These are phyloP conservation scores for Hericium erinaceus DNA, from an alignment of 768 basidiomycete species.

Conservation along the genomic window DNA sequence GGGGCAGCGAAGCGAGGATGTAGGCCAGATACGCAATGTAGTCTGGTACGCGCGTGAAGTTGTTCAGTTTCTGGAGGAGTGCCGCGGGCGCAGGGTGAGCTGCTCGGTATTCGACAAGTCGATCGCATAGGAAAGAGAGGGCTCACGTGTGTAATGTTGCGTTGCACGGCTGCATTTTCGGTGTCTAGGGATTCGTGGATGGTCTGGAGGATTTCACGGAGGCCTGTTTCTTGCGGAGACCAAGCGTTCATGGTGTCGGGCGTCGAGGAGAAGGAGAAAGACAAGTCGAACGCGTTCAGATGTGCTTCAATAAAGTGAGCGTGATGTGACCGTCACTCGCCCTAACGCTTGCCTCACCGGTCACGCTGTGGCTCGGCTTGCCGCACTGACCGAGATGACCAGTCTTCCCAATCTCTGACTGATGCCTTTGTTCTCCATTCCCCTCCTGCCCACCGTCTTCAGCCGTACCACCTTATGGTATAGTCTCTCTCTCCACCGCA, in stretches of 20 bases:
- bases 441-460: too few relatives aligned
- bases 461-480: too few relatives aligned
- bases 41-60: constrained; percentile 81
- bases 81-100: constrained; percentile 14
- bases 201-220: constrained; percentile 87
- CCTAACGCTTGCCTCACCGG: background rate
- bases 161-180: constrained; percentile 59
- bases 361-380: background rate
- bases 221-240: constrained; percentile 75
- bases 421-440: too few relatives aligned
- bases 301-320: background rate
- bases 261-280: constrained; percentile 4
- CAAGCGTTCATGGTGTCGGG: constrained; percentile 45
- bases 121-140: constrained; percentile 6
- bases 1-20: constrained; percentile 72
- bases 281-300: constrained; percentile 9
- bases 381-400: background rate
- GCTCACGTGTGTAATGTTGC: constrained; percentile 72
- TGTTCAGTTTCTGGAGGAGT: constrained; percentile 65
- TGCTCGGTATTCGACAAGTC: constrained; percentile 4
- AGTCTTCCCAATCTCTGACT: too few relatives aligned
- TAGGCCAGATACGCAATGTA: constrained; percentile 95
- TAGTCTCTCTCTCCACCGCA: too few relatives aligned
- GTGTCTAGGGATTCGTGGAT: constrained; percentile 87
- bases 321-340: background rate